Evolutionary conservation across 106 monocot genomes (phyloP).

Genomic region (Dendrobium catenatum): DNA sequence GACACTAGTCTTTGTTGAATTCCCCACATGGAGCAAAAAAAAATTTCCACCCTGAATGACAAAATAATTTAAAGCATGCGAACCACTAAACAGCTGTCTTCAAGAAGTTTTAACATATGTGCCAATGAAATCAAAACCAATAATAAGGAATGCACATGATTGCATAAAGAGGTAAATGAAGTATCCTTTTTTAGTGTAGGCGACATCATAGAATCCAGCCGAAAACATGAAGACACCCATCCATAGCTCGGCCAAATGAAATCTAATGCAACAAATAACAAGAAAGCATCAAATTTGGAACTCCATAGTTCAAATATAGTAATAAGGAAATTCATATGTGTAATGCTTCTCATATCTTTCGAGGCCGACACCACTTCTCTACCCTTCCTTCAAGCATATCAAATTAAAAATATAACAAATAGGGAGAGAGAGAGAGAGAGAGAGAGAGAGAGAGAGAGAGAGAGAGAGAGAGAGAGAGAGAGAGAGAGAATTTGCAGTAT

Average conservation of each 20-base stretch:
- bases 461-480: too few species aligned
- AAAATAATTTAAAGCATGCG: not conserved
- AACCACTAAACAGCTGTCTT: not conserved
- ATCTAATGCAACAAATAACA: conserved; percentile 15
- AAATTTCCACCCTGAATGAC: not conserved
- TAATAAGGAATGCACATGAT: conserved; percentile 36
- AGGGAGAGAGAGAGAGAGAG: too few species aligned
- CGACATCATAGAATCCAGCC: conserved; percentile 40
- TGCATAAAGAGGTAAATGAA: conserved; percentile 54
- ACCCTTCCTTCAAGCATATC: too few species aligned
- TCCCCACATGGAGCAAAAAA: too few species aligned
- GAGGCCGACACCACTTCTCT: too few species aligned
- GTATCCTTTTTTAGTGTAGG: conserved; percentile 22
- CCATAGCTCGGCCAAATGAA: conserved; percentile 35
- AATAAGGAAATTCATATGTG: too few species aligned
- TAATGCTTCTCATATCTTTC: too few species aligned
- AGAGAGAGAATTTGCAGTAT: too few species aligned
- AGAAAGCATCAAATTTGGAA: not conserved
- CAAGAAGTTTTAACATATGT: conserved; percentile 12
- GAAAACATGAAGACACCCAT: conserved; percentile 31
- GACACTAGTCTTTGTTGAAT: too few species aligned
- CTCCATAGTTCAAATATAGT: not conserved
- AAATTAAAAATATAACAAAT: too few species aligned
- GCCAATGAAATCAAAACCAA: conserved; percentile 54
- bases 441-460: too few species aligned